phyloP scores from a whole-genome alignment of 495 filamentous ascomycete species.

The Aspergillus diversus region DNA sequence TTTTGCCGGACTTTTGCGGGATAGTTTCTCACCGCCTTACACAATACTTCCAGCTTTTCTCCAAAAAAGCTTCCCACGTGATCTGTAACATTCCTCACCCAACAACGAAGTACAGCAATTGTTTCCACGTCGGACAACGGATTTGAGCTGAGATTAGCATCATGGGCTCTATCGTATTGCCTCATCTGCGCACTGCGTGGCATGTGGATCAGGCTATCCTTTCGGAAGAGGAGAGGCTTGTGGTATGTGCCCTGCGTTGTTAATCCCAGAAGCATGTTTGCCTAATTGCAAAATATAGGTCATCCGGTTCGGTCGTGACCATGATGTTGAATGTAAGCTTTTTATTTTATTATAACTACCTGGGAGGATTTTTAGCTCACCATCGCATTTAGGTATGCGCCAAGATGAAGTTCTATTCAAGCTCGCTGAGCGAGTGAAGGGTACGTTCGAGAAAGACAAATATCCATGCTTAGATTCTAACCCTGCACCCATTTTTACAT shows the following conservation, averaged over 20 bases:
- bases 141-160: slow-evolving; percentile 16
- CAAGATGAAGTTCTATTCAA: slow-evolving; percentile 94
- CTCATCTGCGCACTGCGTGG: slow-evolving; percentile 92
- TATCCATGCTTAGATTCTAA: background rate
- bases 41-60: no score
- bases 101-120: no score
- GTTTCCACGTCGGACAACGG: no score
- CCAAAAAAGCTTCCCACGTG: background rate
- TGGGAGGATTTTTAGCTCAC: slow-evolving; percentile 23
- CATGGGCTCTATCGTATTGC: slow-evolving; percentile 93
- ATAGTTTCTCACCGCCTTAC: no score
- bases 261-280: background rate
- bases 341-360: background rate
- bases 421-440: slow-evolving; percentile 53
- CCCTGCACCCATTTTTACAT: background rate
- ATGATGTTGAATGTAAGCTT: slow-evolving; percentile 61
- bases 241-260: slow-evolving; percentile 52
- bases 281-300: slow-evolving; percentile 13
- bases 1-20: no score
- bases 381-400: slow-evolving; percentile 64
- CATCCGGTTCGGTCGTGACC: slow-evolving; percentile 87
- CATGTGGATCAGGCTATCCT: slow-evolving; percentile 95
- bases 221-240: slow-evolving; percentile 90
- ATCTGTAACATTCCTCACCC: background rate
- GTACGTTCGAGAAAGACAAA: slow-evolving; percentile 26